Percentiles rank a stretch among this genome's conserved stretches.
These are phyloP conservation scores for Penicillium turbatum DNA, from an alignment of 495 filamentous ascomycete species.

Conservation along the genomic window DNA sequence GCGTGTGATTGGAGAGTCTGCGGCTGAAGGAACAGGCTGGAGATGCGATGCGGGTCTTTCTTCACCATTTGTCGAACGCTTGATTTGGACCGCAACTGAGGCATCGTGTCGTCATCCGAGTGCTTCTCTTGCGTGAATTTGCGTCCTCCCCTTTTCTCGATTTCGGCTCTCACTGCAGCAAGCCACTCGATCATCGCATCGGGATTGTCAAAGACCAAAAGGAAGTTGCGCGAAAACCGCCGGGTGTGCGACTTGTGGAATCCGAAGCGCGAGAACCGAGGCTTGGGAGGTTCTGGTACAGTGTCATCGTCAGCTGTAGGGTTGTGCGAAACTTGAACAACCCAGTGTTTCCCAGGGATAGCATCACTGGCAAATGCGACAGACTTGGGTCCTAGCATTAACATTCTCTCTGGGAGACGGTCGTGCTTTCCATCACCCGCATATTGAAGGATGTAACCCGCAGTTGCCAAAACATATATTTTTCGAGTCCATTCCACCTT, in stretches of 20 bases:
- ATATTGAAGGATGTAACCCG: slow-evolving; percentile 87
- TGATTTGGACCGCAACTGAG: slow-evolving; percentile 40
- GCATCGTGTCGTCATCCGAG: slow-evolving; percentile 29
- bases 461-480: slow-evolving; percentile 73
- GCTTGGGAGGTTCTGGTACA: slow-evolving; percentile 48
- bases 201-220: slow-evolving; percentile 76
- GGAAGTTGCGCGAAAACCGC: slow-evolving; percentile 60
- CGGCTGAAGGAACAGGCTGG: slow-evolving; percentile 57
- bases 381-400: slow-evolving; percentile 78
- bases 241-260: slow-evolving; percentile 58
- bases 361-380: slow-evolving; percentile 92
- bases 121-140: slow-evolving; percentile 55
- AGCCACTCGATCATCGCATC: slow-evolving; percentile 85
- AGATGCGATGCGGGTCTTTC: slow-evolving; percentile 57
- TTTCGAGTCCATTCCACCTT: slow-evolving; percentile 79
- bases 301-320: slow-evolving; percentile 58
- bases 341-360: slow-evolving; percentile 89
- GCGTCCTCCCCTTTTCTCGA: slow-evolving; percentile 65
- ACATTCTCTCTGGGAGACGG: slow-evolving; percentile 78
- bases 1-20: slow-evolving; percentile 24
- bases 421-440: slow-evolving; percentile 74
- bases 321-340: slow-evolving; percentile 81
- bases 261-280: slow-evolving; percentile 67
- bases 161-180: slow-evolving; percentile 58
- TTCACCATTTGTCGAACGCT: slow-evolving; percentile 36